phyloP scores from a whole-genome alignment of 495 filamentous ascomycete species.

The Halenospora varia region DNA sequence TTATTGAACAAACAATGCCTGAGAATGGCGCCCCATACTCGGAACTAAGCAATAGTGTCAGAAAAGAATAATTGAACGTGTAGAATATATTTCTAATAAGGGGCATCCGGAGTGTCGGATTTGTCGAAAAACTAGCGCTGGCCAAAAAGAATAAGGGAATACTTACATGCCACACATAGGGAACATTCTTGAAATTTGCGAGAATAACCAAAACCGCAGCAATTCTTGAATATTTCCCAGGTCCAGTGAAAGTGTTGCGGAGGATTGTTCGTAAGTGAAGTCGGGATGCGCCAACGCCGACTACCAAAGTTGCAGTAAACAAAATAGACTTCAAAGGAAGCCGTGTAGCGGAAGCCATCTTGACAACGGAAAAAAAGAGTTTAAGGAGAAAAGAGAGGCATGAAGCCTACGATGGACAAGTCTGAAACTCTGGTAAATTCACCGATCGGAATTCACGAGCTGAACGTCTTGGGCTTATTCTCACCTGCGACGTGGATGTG shows the following conservation, averaged over 20 bases:
- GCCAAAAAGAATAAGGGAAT: neutral
- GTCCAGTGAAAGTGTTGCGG: conserved; percentile 42
- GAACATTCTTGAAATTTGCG: conserved; percentile 68
- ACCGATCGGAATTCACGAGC: too few relatives aligned
- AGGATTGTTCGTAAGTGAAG: conserved; percentile 32
- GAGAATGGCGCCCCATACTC: conserved; percentile 58
- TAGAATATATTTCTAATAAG: too few relatives aligned
- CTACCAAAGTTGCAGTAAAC: conserved; percentile 31
- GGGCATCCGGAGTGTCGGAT: too few relatives aligned
- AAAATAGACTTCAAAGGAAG: conserved; percentile 34
- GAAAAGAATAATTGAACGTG: too few relatives aligned
- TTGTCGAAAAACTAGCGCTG: conserved; percentile 2
- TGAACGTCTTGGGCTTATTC: too few relatives aligned
- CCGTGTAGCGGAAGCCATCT: conserved; percentile 40
- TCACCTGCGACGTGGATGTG: too few relatives aligned
- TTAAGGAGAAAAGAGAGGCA: neutral
- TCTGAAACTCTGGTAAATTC: too few relatives aligned
- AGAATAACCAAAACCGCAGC: conserved; percentile 49
- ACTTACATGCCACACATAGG: conserved; percentile 71
- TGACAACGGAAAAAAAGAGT: neutral
- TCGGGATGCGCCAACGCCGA: conserved; percentile 36
- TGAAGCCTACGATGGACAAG: too few relatives aligned
- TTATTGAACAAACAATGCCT: conserved; percentile 52
- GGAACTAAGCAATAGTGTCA: conserved; percentile 39
- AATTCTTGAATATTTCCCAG: conserved; percentile 43